phyloP scores from a whole-genome alignment of 768 basidiomycete species.

The Hydnum rufescens region DNA sequence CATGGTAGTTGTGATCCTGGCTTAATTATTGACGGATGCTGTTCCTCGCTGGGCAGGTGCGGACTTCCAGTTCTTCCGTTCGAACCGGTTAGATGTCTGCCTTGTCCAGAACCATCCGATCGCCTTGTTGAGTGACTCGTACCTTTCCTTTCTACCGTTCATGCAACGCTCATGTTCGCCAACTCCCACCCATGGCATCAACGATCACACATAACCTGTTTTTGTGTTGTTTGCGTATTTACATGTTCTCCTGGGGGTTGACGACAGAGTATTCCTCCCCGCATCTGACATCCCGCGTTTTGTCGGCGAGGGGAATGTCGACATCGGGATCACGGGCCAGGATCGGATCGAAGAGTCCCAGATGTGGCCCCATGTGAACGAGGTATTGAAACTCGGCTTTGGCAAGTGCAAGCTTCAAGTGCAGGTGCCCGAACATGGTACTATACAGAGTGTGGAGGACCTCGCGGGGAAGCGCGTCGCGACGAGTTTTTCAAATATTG shows the following conservation, averaged over 20 bases:
- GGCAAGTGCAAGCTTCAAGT: constrained; percentile 66
- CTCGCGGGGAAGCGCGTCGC: constrained; percentile 85
- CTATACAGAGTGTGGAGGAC: constrained; percentile 51
- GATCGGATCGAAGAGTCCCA: constrained; percentile 86
- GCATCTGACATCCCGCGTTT: constrained; percentile 96
- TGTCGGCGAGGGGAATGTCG: constrained; percentile 92
- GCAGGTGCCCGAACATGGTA: constrained; percentile 66
- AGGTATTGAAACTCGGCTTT: constrained; percentile 70
- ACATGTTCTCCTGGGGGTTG: too few relatives aligned
- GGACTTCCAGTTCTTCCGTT: constrained; percentile 84
- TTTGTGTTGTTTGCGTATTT: neutral
- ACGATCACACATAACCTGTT: neutral
- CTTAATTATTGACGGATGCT: constrained; percentile 1
- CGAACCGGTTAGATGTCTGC: constrained; percentile 76
- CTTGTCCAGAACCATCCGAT: constrained; percentile 87
- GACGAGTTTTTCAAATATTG: constrained; percentile 84
- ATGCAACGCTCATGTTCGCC: too few relatives aligned
- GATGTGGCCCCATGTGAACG: constrained; percentile 59
- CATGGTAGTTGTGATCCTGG: neutral
- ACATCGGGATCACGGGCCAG: constrained; percentile 94
- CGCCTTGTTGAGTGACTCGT: constrained; percentile 39
- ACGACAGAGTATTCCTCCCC: constrained; percentile 75
- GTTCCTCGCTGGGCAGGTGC: constrained; percentile 35
- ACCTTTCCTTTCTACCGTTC: neutral
- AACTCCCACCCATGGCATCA: too few relatives aligned